Evolutionary conservation across 345 rosid genomes (phyloP).

Genomic region (Orychophragmus violaceus): DNA sequence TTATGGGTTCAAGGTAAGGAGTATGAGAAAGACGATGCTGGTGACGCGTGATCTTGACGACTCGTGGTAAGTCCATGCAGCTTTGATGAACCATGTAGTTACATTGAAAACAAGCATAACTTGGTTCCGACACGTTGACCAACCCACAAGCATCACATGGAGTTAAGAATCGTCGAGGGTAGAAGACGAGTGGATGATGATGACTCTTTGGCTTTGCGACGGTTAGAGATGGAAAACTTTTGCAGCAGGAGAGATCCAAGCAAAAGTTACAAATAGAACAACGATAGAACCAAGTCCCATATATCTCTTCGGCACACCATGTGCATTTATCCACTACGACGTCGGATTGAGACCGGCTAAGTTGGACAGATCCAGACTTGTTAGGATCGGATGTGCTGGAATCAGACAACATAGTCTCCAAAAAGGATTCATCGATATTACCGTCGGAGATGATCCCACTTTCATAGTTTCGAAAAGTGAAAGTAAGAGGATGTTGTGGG

Average conservation of each 20-base stretch:
- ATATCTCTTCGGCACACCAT: neutral
- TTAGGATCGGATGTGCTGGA: neutral
- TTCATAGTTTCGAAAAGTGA: neutral
- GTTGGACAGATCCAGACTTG: neutral
- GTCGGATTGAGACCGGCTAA: neutral
- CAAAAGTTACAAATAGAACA: neutral
- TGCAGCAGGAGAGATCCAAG: neutral
- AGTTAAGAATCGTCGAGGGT: neutral
- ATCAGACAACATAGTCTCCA: neutral
- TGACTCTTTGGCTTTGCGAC: neutral
- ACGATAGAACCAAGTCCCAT: neutral
- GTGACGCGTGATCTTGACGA: neutral
- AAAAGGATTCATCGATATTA: neutral
- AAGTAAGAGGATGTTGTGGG: neutral
- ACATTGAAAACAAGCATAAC: neutral
- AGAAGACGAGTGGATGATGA: neutral
- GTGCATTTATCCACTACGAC: neutral
- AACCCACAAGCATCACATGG: conserved; percentile 1
- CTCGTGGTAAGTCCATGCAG: neutral
- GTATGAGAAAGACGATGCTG: neutral
- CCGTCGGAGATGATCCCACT: neutral
- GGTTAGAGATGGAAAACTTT: neutral
- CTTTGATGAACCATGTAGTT: neutral
- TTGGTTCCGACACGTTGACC: neutral
- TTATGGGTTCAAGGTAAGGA: neutral